Base-by-base conservation (phyloP, 2,329 filamentous ascomycete species). In the Nakataea oryzae region DNA sequence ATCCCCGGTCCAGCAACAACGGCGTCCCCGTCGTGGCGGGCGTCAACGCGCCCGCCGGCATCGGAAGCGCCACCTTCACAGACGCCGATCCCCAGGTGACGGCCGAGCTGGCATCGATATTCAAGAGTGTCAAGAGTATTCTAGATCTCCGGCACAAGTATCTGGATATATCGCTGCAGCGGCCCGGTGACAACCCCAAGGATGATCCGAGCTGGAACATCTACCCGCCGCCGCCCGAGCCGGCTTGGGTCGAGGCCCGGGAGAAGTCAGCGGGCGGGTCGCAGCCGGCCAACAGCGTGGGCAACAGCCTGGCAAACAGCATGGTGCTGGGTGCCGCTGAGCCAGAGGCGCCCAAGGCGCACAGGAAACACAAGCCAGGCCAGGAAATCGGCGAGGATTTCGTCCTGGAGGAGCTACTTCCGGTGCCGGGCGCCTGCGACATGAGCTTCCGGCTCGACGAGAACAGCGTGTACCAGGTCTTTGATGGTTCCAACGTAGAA, bases 371-470 rank as follows among this genome's bases (percentile, higher is more conserved):
- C 68, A 97, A 97, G 74, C 89, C 90, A 67, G 93, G 93, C 3
- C 84, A 93, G 67, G 86, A 96, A 70, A 91, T 97, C 69, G 95
- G 95, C 13, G 90, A 93, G 70, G 93, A 97, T 72, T 99, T 99
- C 71, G 82, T 91, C 64, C 84, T 96, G 72, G 82, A 88, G 1
- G 90, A 96, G 66, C 72, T 91, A 34, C 73, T 90, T 61, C 91
- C 93, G 0, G 75, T 96, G 1, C 91, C 93, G 0, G 82, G 79
- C 3, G 73, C 84, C 30, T 87, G 87, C 57, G 84, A 87, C 64
- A 87, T 91, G 83, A 84, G 82, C 0, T 99, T 89, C 73, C 83
- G 83, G 63, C 79, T 97, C 55, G 95, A 97, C 72, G 83, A 86
- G 3, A 89, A 84, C 67, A 90, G 95, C 64, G 91, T 99, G 5